Percentiles rank a stretch among this genome's conserved stretches.
These are phyloP conservation scores for Camelina neglecta DNA, from an alignment of 345 rosid species.

Conservation along the genomic window DNA sequence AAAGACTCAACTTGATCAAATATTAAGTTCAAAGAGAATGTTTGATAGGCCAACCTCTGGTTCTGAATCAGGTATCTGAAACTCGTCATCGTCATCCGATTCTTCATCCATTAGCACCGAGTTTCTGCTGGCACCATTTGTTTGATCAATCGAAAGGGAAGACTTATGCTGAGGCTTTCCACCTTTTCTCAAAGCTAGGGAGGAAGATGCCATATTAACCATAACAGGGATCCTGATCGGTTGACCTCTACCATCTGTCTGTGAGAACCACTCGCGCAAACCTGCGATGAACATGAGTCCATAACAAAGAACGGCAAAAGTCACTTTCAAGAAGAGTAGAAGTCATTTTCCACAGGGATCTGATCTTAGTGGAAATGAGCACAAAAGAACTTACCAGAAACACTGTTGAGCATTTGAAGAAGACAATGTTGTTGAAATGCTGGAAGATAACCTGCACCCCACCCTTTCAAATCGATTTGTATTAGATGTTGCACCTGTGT, in stretches of 20 bases:
- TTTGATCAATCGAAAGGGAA: slow-evolving; percentile 67
- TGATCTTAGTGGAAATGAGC: slow-evolving; percentile 6
- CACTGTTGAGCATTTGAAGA: slow-evolving; percentile 96
- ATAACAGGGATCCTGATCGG: slow-evolving; percentile 94
- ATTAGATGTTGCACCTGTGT: slow-evolving; percentile 95
- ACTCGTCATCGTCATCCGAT: slow-evolving; percentile 96
- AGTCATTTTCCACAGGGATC: slow-evolving; percentile 8
- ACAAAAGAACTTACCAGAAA: slow-evolving; percentile 70
- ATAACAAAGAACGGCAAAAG: slow-evolving; percentile 10
- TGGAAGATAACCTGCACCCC: slow-evolving; percentile 91
- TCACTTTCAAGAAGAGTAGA: slow-evolving; percentile 6
- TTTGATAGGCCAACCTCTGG: slow-evolving; percentile 67
- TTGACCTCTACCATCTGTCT: slow-evolving; percentile 92
- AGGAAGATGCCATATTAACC: slow-evolving; percentile 93
- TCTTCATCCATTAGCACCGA: slow-evolving; percentile 84
- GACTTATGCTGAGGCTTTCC: slow-evolving; percentile 55
- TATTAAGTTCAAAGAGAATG: slow-evolving; percentile 12
- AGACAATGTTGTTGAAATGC: slow-evolving; percentile 98
- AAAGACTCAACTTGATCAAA: slow-evolving; percentile 20
- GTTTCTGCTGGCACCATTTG: slow-evolving; percentile 64
- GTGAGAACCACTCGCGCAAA: slow-evolving; percentile 95
- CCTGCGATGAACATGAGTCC: slow-evolving; percentile 52
- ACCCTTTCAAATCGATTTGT: slow-evolving; percentile 98
- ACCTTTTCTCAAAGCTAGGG: slow-evolving; percentile 58
- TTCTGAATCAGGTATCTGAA: slow-evolving; percentile 84